Evolutionary conservation across 1,284 basidiomycete genomes (phyloP), one percentile per base, ranked within the genome.

Genomic region (Ceratobasidium sp.): DNA sequence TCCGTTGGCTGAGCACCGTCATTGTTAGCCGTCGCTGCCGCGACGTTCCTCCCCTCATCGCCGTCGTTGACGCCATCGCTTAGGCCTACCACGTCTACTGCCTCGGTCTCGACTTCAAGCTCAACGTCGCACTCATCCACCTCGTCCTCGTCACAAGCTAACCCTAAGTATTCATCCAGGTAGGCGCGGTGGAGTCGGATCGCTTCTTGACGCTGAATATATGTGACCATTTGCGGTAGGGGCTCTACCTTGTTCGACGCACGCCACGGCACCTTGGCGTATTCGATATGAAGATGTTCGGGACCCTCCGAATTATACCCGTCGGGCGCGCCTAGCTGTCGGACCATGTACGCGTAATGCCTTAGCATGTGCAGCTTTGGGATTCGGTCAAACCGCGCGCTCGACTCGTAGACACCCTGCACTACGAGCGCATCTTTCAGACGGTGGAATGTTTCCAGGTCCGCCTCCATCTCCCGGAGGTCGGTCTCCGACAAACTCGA

Each of bases 241-340:
- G 59, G 46, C 10, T 78, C 42, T 6, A 61, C 57, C 28, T 74
- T 66, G 52, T 78, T 79, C 28, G 70, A 75, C 38, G 77, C 79
- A 10, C 77, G 42, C 61, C 73, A 79, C 4, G 78, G 70, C 10
- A 62, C 48, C 48, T 79, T 79, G 12, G 77, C 77, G 17, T 59
- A 69, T 28, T 75, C 69, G 20, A 78, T 79, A 48, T 79, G 78
- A 7, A 78, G 69, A 15, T 64, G 77, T 40, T 79, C 78, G 20
- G 75, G 77, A 15, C 48, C 44, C 23, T 79, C 77, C 13, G 78
- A 78, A 28, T 77, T 78, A 40, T 78, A 79, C 23, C 73, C 73
- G 50, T 78, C 69, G 4, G 71, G 62, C 12, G 77, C 71, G 6
- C 78, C 78, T 1, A 78, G 56, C 42, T 68, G 48, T 3, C 61